Base-by-base conservation (phyloP, 352 stramenopile genomes). In the Pythium aristosporum region DNA sequence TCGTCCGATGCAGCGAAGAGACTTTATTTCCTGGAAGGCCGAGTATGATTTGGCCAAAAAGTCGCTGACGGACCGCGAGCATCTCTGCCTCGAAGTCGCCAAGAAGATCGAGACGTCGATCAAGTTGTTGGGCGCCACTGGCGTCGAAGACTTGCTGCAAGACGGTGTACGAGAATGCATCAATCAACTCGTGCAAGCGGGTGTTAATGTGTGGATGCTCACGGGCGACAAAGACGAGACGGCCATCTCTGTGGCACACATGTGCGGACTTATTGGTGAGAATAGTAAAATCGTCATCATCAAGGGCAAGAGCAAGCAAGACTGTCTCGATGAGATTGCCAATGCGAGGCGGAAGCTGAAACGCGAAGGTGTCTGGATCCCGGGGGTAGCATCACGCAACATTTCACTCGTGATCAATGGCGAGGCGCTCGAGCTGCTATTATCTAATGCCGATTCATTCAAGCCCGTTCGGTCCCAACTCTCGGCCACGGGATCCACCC, bases 201-300 rank as follows among this genome's bases (percentile, higher is more conserved):
- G 97, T 0, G 98, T 99, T 43, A 99, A 99, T 65, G 89, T 99
- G 23, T 99, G 97, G 97, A 98, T 99, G 71, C 86, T 99, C 8
- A 99, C 98, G 18, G 98, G 98, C 15, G 97, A 99, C 68, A 99
- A 99, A 71, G 87, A 98, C 50, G 98, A 99, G 72, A 99, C 97
- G 4, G 98, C 98, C 2, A 98, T 99, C 56, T 99, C 99, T 15
- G 99, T 99, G 21, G 97, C 89, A 6, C 97, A 98, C 54, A 97
- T 97, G 61, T 99, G 96, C 30, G 92, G 94, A 6, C 88, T 99
- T 16, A 88, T 91, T n/a, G 60, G 76, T 10, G 73, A 80, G 28
- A 88, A 83, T 57, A 91, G 78, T 58, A 91, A 89, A 21, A 87
- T 96, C 15, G 71, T 91, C 37, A 87, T 92, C 28, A 91, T 95